A percentile compares a stretch with the other conserved stretches of the same genome.
Conservation (phyloP, 1,284 basidiomycete genomes). For the Naganishia sp. region DNA sequence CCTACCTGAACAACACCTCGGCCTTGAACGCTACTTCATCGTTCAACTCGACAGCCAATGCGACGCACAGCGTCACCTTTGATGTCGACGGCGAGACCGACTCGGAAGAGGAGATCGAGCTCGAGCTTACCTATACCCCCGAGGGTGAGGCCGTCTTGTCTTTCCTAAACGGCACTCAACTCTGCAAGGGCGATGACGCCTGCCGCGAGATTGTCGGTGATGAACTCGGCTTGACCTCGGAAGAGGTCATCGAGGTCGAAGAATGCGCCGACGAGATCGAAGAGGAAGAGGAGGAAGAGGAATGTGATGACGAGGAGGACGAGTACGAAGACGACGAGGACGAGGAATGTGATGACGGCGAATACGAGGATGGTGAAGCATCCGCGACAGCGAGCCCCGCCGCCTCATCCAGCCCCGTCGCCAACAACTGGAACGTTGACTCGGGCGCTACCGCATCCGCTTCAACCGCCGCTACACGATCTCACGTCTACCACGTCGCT, state of each 20-base stretch:
- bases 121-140: constrained; percentile 15
- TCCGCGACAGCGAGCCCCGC: not conserved
- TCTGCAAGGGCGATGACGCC: constrained; percentile 19
- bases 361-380: not conserved
- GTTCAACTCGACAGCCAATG: constrained; percentile 22
- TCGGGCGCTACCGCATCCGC: not conserved
- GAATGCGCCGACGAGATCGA: constrained; percentile 18
- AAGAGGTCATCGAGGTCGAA: constrained; percentile 8
- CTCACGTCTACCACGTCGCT: constrained; percentile 22
- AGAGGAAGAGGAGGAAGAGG: constrained; percentile 4
- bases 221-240: constrained; percentile 22
- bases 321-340: constrained; percentile 2
- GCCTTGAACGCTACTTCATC: constrained; percentile 12
- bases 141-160: constrained; percentile 22
- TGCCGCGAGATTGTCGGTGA: constrained; percentile 19
- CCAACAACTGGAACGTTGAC: constrained; percentile 24
- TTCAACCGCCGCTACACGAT: constrained; percentile 7
- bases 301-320: constrained; percentile 13
- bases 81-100: constrained; percentile 1
- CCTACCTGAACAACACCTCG: constrained; percentile 19
- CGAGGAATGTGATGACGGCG: constrained; percentile 3
- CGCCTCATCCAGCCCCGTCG: constrained; percentile 1
- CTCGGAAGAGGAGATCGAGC: constrained; percentile 8
- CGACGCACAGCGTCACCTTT: constrained; percentile 21
- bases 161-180: constrained; percentile 22